A percentile compares a stretch with the other conserved stretches of the same genome.
Evolutionary conservation across 805 yeast species (phyloP).

Genomic region (Kodamaea neixiangensis): DNA sequence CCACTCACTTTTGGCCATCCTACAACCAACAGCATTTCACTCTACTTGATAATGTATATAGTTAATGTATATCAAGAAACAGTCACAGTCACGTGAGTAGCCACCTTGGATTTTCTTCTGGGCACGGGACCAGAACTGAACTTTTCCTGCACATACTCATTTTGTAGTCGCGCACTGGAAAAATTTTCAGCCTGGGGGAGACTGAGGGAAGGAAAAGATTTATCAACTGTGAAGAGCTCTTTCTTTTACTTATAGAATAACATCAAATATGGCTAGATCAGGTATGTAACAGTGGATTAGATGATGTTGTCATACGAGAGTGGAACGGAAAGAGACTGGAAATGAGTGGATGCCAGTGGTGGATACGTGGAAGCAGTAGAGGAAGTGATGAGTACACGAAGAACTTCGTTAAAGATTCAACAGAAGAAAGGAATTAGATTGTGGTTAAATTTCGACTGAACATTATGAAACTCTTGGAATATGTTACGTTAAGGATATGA

Average conservation of each 20-base stretch:
- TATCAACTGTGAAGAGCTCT: conserved; percentile 12
- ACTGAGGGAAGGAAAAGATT: conserved; percentile 7
- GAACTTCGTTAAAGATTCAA: not conserved
- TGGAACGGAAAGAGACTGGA: too few relatives aligned
- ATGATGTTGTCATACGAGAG: not conserved
- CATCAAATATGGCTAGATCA: conserved; percentile 58
- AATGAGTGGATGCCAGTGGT: not conserved
- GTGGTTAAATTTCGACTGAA: too few relatives aligned
- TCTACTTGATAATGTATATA: not conserved
- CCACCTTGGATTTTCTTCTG: not conserved
- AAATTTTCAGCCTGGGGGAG: conserved; percentile 13
- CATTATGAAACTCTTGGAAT: too few relatives aligned
- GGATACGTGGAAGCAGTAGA: too few relatives aligned
- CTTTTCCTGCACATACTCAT: conserved; percentile 7
- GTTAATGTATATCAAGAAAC: conserved; percentile 9
- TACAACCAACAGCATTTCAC: conserved; percentile 2
- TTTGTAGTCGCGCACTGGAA: conserved; percentile 2
- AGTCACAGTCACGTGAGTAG: conserved; percentile 16
- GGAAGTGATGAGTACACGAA: too few relatives aligned
- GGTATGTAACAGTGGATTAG: conserved; percentile 47
- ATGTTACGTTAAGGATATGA: too few relatives aligned
- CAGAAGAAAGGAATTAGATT: too few relatives aligned
- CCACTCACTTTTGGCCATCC: conserved; percentile 5
- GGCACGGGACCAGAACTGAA: not conserved
- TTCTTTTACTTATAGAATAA: conserved; percentile 16